Evolutionary conservation across 495 filamentous ascomycete genomes (phyloP).

Genomic region (Aspergillus coremiiformis): DNA sequence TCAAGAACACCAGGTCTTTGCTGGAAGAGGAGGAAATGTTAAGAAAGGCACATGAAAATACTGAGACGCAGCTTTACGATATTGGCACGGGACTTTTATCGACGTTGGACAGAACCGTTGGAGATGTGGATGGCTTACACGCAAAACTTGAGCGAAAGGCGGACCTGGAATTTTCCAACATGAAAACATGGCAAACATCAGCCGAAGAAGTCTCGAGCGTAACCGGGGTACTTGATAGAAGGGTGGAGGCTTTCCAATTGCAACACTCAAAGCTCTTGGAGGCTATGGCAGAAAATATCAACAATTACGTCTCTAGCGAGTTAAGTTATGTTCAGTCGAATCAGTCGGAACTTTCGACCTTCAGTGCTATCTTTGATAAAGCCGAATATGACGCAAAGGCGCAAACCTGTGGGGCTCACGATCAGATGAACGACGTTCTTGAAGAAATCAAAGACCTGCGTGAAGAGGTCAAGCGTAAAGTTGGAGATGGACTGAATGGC

Average conservation of each 20-base stretch:
- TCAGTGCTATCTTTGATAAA: constrained; percentile 54
- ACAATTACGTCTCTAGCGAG: constrained; percentile 64
- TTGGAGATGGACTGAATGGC: constrained; percentile 78
- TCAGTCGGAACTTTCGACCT: constrained; percentile 59
- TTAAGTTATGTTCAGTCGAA: constrained; percentile 57
- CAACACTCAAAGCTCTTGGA: constrained; percentile 65
- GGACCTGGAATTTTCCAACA: constrained; percentile 71
- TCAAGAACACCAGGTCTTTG: constrained; percentile 64
- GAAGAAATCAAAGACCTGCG: constrained; percentile 86
- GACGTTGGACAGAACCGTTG: constrained; percentile 65
- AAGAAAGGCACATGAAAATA: constrained; percentile 76
- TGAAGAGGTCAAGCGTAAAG: constrained; percentile 75
- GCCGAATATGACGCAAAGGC: constrained; percentile 59
- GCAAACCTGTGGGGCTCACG: constrained; percentile 62
- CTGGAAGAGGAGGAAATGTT: constrained; percentile 74
- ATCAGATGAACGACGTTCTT: constrained; percentile 83
- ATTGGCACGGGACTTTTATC: constrained; percentile 69
- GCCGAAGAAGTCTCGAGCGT: constrained; percentile 64
- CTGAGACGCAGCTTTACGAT: constrained; percentile 64
- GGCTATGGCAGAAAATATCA: constrained; percentile 59
- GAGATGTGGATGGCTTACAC: constrained; percentile 71
- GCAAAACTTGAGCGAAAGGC: constrained; percentile 77
- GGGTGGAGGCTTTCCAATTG: constrained; percentile 57
- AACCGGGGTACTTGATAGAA: constrained; percentile 66
- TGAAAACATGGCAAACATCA: constrained; percentile 70